These are phyloP conservation scores for Solanum aculeatissimum DNA, from an alignment of 305 asterid genomes.

Conservation along the genomic window DNA sequence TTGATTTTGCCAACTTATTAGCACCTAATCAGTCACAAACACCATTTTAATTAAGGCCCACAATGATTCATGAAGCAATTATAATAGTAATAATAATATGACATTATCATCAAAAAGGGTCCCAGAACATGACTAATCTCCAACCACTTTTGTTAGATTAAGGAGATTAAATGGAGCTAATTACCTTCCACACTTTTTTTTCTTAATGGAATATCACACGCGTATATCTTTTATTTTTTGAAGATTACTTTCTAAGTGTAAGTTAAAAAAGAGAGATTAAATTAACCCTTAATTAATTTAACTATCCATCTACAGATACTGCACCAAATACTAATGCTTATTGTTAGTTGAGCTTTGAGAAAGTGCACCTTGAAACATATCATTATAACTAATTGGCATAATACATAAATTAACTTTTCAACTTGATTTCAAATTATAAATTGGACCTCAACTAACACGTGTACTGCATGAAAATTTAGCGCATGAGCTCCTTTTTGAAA, in stretches of 20 bases:
- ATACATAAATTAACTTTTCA: no score
- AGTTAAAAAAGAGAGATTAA: neutral
- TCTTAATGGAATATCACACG: neutral
- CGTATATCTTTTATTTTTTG: neutral
- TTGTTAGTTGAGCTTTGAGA: neutral
- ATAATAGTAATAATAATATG: neutral
- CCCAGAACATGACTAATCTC: neutral
- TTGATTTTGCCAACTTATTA: neutral
- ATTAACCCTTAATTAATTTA: neutral
- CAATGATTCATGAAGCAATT: neutral
- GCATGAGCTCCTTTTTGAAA: no score
- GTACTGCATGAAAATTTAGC: no score
- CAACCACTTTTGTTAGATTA: neutral
- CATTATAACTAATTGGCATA: neutral
- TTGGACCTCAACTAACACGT: no score
- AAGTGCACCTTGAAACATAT: neutral
- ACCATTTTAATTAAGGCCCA: neutral
- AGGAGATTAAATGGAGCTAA: neutral
- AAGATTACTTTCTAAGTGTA: neutral
- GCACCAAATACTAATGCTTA: neutral
- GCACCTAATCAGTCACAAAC: neutral
- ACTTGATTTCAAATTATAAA: no score
- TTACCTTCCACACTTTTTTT: neutral
- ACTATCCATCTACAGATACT: neutral
- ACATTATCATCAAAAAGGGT: neutral